Evolutionary conservation across 2,329 filamentous ascomycete species (phyloP).

Genomic region (Elsinoe arachidis): DNA sequence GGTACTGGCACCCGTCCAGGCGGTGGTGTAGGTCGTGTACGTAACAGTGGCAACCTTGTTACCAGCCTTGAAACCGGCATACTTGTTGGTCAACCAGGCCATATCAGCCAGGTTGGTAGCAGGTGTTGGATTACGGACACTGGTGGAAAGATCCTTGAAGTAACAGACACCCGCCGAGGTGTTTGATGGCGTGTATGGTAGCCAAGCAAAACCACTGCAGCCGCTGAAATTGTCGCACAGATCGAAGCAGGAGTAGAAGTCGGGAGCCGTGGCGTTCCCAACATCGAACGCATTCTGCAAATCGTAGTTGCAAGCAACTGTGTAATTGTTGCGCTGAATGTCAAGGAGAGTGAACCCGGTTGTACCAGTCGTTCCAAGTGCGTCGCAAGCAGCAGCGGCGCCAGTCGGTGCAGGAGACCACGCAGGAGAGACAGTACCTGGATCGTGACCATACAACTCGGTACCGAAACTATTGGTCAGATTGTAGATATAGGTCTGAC

Average conservation of each 20-base stretch:
- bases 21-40: conserved; percentile 15
- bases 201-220: conserved; percentile 15
- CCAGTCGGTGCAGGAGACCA: conserved; percentile 15
- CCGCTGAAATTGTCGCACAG: conserved; percentile 13
- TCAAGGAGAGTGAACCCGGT: neutral
- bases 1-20: conserved; percentile 15
- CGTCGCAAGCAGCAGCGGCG: conserved; percentile 12
- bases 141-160: conserved; percentile 14
- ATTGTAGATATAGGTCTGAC: conserved; percentile 15
- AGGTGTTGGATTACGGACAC: conserved; percentile 4
- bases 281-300: conserved; percentile 14
- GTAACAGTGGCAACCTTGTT: conserved; percentile 12
- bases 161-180: conserved; percentile 12
- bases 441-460: conserved; percentile 15
- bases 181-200: too few relatives aligned
- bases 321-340: conserved; percentile 14
- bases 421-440: conserved; percentile 5
- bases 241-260: conserved; percentile 18
- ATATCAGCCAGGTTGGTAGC: conserved; percentile 11
- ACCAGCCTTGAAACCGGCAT: conserved; percentile 15
- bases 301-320: conserved; percentile 16
- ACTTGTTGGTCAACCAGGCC: conserved; percentile 13
- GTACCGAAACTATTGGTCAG: conserved; percentile 15
- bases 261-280: conserved; percentile 14
- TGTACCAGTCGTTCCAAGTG: conserved; percentile 12